Percentiles rank a stretch among this genome's conserved stretches.
These are phyloP conservation scores for Cladophialophora yegresii DNA, from an alignment of 2,329 filamentous ascomycete genomes.

Conservation along the genomic window DNA sequence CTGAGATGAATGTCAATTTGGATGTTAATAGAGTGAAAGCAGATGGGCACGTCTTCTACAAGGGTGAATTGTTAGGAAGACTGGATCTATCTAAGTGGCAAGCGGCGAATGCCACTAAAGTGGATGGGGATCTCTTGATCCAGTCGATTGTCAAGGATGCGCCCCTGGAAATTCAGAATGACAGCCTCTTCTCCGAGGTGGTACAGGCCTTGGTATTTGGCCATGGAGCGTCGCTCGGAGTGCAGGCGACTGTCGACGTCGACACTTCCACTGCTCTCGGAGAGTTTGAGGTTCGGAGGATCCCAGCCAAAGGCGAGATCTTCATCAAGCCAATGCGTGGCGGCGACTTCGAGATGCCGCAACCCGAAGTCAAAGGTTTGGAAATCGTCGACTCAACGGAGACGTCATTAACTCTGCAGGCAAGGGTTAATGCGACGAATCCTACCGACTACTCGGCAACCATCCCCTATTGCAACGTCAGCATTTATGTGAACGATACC, in stretches of 20 bases:
- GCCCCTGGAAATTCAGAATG: slow-evolving; percentile 79
- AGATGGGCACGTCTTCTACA: slow-evolving; percentile 77
- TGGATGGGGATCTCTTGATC: slow-evolving; percentile 68
- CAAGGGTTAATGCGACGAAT: slow-evolving; percentile 80
- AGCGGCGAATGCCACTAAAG: slow-evolving; percentile 73
- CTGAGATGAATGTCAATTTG: slow-evolving; percentile 83
- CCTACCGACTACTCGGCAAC: slow-evolving; percentile 81
- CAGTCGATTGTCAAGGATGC: slow-evolving; percentile 74
- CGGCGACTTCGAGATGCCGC: slow-evolving; percentile 57
- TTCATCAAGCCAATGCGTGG: slow-evolving; percentile 73
- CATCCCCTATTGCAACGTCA: slow-evolving; percentile 77
- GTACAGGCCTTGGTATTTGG: slow-evolving; percentile 77
- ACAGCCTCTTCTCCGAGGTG: slow-evolving; percentile 75
- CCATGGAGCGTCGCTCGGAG: slow-evolving; percentile 67
- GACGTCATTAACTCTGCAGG: slow-evolving; percentile 69
- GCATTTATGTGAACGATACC: slow-evolving; percentile 72
- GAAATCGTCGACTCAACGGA: slow-evolving; percentile 71
- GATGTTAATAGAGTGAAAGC: slow-evolving; percentile 76
- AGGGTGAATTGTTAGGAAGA: slow-evolving; percentile 74
- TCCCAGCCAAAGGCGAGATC: slow-evolving; percentile 81
- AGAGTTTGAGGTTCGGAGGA: slow-evolving; percentile 73
- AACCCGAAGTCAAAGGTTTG: slow-evolving; percentile 64
- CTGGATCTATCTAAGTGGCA: slow-evolving; percentile 83
- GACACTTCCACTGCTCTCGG: slow-evolving; percentile 80
- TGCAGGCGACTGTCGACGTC: slow-evolving; percentile 80